Conservation (phyloP, 139 green algal genomes). For the Chlorella vulgaris region DNA sequence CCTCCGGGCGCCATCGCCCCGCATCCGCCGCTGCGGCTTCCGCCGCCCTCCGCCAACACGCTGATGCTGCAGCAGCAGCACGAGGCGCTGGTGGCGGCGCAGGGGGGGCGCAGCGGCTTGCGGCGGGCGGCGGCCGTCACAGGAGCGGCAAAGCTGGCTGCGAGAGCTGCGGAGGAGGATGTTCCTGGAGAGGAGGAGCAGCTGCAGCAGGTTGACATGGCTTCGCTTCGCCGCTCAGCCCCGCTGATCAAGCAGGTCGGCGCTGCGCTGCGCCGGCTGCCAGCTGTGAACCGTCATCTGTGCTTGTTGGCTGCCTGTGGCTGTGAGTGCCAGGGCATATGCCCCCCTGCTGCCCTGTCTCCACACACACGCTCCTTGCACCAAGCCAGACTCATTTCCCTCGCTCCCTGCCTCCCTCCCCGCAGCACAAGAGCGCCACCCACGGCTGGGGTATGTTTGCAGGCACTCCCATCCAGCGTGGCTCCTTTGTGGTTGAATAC, state of each 20-base stretch:
- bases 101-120: not conserved
- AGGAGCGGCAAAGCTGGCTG: not conserved
- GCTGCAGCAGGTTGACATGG: constrained; percentile 14
- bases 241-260: not conserved
- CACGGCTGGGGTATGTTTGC: constrained; percentile 86
- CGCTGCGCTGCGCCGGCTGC: not conserved
- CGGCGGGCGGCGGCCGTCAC: not conserved
- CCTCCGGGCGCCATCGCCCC: no score
- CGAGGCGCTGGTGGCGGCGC: not conserved
- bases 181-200: not conserved
- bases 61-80: not conserved
- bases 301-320: no score
- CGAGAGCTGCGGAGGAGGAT: not conserved
- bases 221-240: not conserved
- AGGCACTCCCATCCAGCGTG: constrained; percentile 59
- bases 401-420: not conserved
- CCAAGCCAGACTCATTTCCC: not conserved
- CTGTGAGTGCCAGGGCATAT: no score
- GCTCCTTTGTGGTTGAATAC: constrained; percentile 90
- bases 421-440: constrained; percentile 52
- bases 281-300: no score
- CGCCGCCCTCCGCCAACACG: not conserved
- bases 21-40: not conserved
- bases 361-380: no score
- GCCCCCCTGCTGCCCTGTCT: no score